These are phyloP conservation scores for Corchorus capsularis DNA, from an alignment of 345 rosid genomes.

Conservation along the genomic window DNA sequence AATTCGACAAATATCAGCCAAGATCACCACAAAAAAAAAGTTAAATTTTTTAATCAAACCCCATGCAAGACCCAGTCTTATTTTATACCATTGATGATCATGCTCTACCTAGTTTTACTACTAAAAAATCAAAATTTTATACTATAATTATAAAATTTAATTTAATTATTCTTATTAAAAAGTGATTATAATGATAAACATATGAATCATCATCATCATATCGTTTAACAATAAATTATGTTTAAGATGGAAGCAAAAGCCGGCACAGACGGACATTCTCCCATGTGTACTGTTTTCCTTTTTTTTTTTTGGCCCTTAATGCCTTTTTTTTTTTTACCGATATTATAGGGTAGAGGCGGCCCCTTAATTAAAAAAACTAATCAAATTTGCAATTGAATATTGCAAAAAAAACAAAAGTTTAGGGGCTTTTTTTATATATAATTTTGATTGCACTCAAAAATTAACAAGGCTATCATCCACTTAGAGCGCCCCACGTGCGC, in stretches of 20 bases:
- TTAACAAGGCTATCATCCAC: constrained; percentile 16
- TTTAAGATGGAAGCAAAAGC: constrained; percentile 42
- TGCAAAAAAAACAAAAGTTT: neutral
- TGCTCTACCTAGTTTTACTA: neutral
- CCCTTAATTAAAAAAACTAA: neutral
- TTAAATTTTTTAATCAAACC: neutral
- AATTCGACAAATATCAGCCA: neutral
- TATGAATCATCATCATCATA: constrained; percentile 29
- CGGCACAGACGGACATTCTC: constrained; percentile 52
- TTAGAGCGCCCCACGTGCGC: constrained; percentile 47
- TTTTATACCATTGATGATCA: constrained; percentile 1
- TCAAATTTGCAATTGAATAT: neutral
- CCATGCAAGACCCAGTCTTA: neutral
- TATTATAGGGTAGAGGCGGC: constrained; percentile 20
- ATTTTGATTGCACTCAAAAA: neutral
- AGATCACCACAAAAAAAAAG: neutral
- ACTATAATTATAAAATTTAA: neutral
- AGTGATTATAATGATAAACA: constrained; percentile 14
- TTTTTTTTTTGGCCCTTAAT: constrained; percentile 4
- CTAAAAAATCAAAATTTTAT: neutral
- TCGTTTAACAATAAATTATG: constrained; percentile 18
- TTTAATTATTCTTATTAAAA: neutral
- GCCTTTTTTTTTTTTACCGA: neutral
- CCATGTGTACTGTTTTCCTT: constrained; percentile 34
- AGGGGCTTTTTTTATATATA: neutral